Evolutionary conservation across 83 land plant species (phyloP), one percentile per base, ranked within the genome.

Genomic region (Diphasiastrum complanatum): DNA sequence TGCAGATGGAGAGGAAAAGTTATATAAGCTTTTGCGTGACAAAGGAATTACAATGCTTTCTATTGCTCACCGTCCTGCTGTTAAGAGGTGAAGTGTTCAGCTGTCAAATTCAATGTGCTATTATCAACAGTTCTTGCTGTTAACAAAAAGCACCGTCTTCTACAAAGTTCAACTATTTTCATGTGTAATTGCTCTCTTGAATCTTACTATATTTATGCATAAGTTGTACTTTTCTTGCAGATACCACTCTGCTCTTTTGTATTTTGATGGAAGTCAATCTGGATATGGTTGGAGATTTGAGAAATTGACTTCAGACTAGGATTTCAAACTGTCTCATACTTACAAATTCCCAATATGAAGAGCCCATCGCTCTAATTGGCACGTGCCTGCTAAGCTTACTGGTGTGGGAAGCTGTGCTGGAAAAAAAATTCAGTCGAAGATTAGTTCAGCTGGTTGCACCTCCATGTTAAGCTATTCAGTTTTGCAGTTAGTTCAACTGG

Each of bases 31-130:
- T 23, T 28, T 72, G 33, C 65, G 61, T 33, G 60, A 52, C 5
- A 65, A 59, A 53, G 79, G 77, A 47, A 76, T 76, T 48, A 71
- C 79, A 11, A 37, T 76, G 79, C 70, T 76, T 25, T 76, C 79
- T 3, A 65, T 76, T 23, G 79, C 79, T 16, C 79, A 76, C 47
- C 69, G 79, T 24, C 77, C 77, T 32, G 79, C 75, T 26, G 40
- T 76, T 25, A 76, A 63, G 50, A 76, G 59, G 79, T 76, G 65
- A 67, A 24, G 23, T 29, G 0, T 1, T 11, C 23, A n/a, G n/a
- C n/a, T n/a, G n/a, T n/a, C n/a, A 5, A 18, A 48, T 18, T 18
- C 51, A 48, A 5, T 5, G n/a, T 4, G 23, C n/a, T 8, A 8
- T 40, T 16, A 40, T 40, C 43, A 40, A 40, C 12, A 8, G 8